Conservation (phyloP, 495 filamentous ascomycete species). For the Penicillium subrubescens region DNA sequence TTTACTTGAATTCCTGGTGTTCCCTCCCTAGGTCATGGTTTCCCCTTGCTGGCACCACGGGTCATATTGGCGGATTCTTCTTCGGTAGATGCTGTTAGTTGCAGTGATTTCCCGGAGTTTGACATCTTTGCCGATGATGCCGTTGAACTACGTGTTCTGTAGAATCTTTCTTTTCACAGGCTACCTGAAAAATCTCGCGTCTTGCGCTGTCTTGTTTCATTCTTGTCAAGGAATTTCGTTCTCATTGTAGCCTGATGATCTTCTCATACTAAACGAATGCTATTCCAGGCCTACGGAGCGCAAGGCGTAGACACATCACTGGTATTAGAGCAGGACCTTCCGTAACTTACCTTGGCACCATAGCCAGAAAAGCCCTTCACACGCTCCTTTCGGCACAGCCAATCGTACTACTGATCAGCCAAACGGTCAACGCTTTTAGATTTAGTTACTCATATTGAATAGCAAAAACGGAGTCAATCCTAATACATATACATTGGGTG, state of each 20-base stretch:
- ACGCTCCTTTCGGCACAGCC: no score
- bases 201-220: conserved; percentile 1
- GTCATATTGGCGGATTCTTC: conserved; percentile 12
- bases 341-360: no score
- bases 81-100: conserved; percentile 1
- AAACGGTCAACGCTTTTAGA: no score
- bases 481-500: not conserved
- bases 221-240: not conserved
- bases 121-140: not conserved
- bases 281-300: no score
- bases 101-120: not conserved
- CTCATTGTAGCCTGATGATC: not conserved
- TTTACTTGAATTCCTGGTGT: conserved; percentile 12
- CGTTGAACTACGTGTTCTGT: conserved; percentile 18
- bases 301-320: no score
- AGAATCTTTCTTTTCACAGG: conserved; percentile 20
- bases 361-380: no score
- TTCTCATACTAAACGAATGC: not conserved
- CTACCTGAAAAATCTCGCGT: conserved; percentile 27
- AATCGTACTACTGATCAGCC: no score
- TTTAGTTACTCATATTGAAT: not conserved
- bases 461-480: not conserved
- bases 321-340: no score
- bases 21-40: conserved; percentile 8
- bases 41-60: conserved; percentile 19